phyloP scores from a whole-genome alignment of 2,329 filamentous ascomycete genomes.

The Phaeoacremonium minimum region DNA sequence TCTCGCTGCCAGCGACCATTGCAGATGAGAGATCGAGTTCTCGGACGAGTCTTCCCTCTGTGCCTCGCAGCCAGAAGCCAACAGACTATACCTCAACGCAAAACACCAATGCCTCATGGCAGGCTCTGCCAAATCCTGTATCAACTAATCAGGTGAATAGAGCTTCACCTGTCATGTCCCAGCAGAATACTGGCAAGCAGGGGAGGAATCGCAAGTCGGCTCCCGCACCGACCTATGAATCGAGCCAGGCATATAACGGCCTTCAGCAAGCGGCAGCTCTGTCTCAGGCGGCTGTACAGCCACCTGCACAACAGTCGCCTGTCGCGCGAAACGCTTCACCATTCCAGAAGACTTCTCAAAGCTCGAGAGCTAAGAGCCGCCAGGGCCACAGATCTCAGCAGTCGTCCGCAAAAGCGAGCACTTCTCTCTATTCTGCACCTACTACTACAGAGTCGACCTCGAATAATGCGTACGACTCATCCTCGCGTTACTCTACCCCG shows the following conservation, averaged over 20 bases:
- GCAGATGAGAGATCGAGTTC: too few species aligned
- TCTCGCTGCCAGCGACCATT: too few species aligned
- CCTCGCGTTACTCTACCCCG: slow-evolving; percentile 12
- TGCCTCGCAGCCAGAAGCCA: too few species aligned
- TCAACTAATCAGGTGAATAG: slow-evolving; percentile 1
- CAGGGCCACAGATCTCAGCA: slow-evolving; percentile 25
- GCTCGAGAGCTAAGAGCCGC: slow-evolving; percentile 23
- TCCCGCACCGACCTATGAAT: slow-evolving; percentile 3
- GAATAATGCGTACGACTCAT: slow-evolving; percentile 13
- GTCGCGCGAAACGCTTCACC: slow-evolving; percentile 21
- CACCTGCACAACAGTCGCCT: slow-evolving; percentile 21
- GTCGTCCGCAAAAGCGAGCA: slow-evolving; percentile 8
- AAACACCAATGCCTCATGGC: too few species aligned
- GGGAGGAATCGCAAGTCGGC: not conserved
- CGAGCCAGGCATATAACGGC: slow-evolving; percentile 5
- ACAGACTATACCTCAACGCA: too few species aligned
- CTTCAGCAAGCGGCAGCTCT: slow-evolving; percentile 9
- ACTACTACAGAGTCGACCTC: slow-evolving; percentile 9
- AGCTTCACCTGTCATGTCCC: not conserved
- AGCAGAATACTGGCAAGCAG: not conserved
- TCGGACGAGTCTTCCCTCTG: too few species aligned
- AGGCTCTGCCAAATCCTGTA: too few species aligned
- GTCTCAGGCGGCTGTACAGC: slow-evolving; percentile 17
- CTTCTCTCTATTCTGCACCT: slow-evolving; percentile 10
- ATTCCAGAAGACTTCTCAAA: slow-evolving; percentile 6